Evolutionary conservation across 164 flowering plant species (phyloP).

Genomic region (Hamamelis virginiana): DNA sequence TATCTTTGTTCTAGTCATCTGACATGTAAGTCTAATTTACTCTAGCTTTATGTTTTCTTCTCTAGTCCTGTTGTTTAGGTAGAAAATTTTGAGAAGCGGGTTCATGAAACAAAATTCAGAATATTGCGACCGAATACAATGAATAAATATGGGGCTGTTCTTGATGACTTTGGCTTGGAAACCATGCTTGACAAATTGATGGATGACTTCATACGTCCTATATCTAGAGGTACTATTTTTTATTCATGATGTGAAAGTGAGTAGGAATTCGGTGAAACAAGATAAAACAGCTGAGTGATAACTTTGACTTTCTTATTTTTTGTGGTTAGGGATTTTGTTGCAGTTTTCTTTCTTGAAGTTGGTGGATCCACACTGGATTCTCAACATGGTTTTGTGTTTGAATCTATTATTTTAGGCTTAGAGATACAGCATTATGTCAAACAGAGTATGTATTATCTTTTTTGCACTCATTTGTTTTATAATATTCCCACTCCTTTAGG

Average conservation of each 20-base stretch:
- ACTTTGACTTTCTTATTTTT: not conserved
- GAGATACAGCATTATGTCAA: too few species aligned
- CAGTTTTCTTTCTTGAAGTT: constrained; percentile 90
- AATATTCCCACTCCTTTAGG: too few species aligned
- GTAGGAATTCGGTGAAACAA: too few species aligned
- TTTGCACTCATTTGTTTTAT: too few species aligned
- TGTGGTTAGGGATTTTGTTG: constrained; percentile 20
- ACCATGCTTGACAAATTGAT: constrained; percentile 83
- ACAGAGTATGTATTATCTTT: too few species aligned
- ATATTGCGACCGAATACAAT: constrained; percentile 96
- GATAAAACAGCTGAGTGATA: not conserved
- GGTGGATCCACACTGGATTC: constrained; percentile 88
- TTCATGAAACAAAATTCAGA: constrained; percentile 60
- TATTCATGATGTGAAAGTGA: not conserved
- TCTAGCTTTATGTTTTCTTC: constrained; percentile 22
- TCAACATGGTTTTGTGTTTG: constrained; percentile 98
- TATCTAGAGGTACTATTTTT: constrained; percentile 63
- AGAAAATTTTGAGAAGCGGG: constrained; percentile 88
- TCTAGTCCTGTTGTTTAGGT: constrained; percentile 60
- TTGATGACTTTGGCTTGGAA: constrained; percentile 96
- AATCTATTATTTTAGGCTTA: too few species aligned
- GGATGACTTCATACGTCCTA: constrained; percentile 75
- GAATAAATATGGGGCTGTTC: constrained; percentile 93
- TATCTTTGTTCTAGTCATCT: not conserved
- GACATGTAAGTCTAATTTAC: constrained; percentile 4